Conservation (phyloP, 2,329 filamentous ascomycete species). For the Didymella exigua region DNA sequence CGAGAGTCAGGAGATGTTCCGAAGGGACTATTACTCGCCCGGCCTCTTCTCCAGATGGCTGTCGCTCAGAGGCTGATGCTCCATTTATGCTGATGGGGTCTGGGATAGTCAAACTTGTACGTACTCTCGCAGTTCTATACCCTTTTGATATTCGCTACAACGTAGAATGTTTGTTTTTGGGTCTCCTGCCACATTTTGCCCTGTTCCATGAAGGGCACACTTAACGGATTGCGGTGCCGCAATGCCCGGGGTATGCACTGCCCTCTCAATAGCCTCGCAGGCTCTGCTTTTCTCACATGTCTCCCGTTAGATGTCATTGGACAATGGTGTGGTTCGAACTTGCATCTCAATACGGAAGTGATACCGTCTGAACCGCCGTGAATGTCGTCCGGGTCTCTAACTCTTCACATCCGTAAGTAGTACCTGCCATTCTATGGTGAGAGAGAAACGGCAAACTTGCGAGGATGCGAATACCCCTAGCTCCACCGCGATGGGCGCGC, state of each 20-base stretch:
- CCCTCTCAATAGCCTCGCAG: neutral
- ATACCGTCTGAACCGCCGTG: neutral
- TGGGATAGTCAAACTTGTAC: neutral
- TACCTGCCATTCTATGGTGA: neutral
- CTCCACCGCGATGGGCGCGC: neutral
- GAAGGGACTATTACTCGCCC: slow-evolving; percentile 18
- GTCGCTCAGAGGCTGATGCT: neutral
- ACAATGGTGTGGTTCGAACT: neutral
- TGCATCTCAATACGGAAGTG: neutral
- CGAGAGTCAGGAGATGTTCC: slow-evolving; percentile 23
- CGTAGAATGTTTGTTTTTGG: neutral
- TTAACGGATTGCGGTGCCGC: neutral
- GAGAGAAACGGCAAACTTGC: neutral
- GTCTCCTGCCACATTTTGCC: neutral
- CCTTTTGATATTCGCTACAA: neutral
- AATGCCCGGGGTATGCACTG: neutral
- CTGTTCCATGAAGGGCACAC: neutral
- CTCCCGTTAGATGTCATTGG: neutral
- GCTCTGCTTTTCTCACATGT: neutral
- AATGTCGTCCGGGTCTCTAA: neutral
- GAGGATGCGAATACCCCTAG: neutral
- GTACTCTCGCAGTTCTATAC: slow-evolving; percentile 11
- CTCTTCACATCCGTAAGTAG: neutral
- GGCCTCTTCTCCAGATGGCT: slow-evolving; percentile 13
- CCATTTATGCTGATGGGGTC: neutral